Evolutionary conservation across 2,329 filamentous ascomycete genomes (phyloP), one percentile per base, ranked within the genome.

Genomic region (Sporothrix brasiliensis): DNA sequence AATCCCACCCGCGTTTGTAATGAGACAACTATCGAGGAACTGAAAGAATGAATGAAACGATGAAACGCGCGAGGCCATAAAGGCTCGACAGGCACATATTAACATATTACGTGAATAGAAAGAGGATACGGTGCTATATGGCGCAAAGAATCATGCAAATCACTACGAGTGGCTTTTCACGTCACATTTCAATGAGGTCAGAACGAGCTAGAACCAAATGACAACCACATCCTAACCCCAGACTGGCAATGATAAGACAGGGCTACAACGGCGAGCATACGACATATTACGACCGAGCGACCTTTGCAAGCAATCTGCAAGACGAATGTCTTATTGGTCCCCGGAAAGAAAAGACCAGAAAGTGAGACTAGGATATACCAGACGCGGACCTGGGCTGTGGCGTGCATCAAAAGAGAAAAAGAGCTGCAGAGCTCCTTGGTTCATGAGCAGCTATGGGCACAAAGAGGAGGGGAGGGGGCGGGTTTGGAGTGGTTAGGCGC

Each of bases 301-400:
- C 34, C 34, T 34, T 7, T 16, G 13, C 41, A 13, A 44, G 41
- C 56, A 58, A 39, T 58, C 34, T 58, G 19, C 11, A 19, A 21
- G 14, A 4, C 21, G 1, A 16, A 47, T 60, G 10, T 47, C 14
- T 47, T 13, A 10, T 63, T 16, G 30, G 11, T 21, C 21, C 58
- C 58, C 39, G 19, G 21, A 47, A 27, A 27, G 39, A 13, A 63
- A 61, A 61, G 27, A 21, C 5, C 27, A 21, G 56, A 3, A 27
- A 11, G 58, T 47, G 58, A 63, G 58, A 47, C 58, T 47, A 27
- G 39, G 11, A 63, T 63, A 44, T 27, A 27, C 58, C 58, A 63
- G 58, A 63, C 41, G 58, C 21, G 58, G 58, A 27, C 58, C 58
- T 47, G 58, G 58, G 58, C 39, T 63, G 58, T 63, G 58, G 44